These are phyloP conservation scores for Phytophthora hybrid DNA, from an alignment of 352 stramenopile species.

Conservation along the genomic window DNA sequence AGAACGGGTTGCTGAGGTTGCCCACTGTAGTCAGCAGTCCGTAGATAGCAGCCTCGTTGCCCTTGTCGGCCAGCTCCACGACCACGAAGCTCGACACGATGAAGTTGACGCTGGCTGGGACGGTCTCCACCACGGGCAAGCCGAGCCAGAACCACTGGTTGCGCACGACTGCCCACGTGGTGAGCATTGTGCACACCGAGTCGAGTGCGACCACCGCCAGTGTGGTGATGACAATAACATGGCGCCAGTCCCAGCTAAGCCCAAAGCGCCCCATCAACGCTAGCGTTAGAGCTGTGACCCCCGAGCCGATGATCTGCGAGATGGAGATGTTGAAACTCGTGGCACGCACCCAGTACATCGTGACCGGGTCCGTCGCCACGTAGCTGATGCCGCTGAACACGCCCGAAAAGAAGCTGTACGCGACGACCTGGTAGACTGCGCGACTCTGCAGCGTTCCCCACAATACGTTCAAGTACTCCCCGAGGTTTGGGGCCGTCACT, in stretches of 20 bases:
- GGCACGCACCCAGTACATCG: conserved; percentile 50
- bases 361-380: conserved; percentile 39
- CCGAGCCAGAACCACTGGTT: conserved; percentile 57
- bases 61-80: conserved; percentile 55
- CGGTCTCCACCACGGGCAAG: conserved; percentile 41
- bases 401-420: conserved; percentile 48
- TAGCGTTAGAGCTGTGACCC: conserved; percentile 37
- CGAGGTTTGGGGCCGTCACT: conserved; percentile 19
- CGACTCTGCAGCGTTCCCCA: conserved; percentile 44
- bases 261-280: conserved; percentile 44
- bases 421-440: conserved; percentile 51
- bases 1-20: conserved; percentile 56
- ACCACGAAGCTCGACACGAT: conserved; percentile 55
- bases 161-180: conserved; percentile 46
- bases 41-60: conserved; percentile 55
- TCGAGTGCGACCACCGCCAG: conserved; percentile 43
- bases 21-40: conserved; percentile 51
- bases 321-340: conserved; percentile 49
- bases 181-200: conserved; percentile 43
- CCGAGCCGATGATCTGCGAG: conserved; percentile 41
- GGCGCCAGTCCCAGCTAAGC: conserved; percentile 51
- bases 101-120: conserved; percentile 47
- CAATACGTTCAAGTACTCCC: conserved; percentile 35
- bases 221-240: conserved; percentile 38
- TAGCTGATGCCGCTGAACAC: conserved; percentile 43